A percentile compares a stretch with the other conserved stretches of the same genome.
phyloP scores from a whole-genome alignment of 2,329 filamentous ascomycete species.

The Diaporthe citriasiana region DNA sequence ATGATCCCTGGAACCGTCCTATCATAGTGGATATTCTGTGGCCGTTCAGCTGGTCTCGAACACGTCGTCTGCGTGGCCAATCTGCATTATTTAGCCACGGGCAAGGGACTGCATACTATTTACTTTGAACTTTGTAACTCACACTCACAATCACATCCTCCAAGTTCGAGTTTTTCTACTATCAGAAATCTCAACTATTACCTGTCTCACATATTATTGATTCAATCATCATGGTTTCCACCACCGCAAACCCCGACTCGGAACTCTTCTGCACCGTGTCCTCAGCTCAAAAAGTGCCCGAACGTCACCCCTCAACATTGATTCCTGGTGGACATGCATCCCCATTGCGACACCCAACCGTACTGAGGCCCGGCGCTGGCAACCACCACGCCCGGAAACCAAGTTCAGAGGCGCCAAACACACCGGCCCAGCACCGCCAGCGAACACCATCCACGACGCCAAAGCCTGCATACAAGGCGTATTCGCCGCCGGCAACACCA shows the following conservation, averaged over 20 bases:
- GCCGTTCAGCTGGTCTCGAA: slow-evolving; percentile 20
- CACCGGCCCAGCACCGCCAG: slow-evolving; percentile 7
- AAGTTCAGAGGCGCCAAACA: slow-evolving; percentile 21
- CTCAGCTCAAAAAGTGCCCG: slow-evolving; percentile 23
- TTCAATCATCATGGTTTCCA: slow-evolving; percentile 23
- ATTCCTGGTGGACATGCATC: slow-evolving; percentile 41
- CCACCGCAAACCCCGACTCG: slow-evolving; percentile 23
- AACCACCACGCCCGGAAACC: not conserved
- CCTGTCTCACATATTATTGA: not conserved
- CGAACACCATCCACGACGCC: not conserved
- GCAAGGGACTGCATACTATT: not conserved
- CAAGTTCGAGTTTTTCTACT: not conserved
- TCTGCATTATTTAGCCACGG: slow-evolving; percentile 27
- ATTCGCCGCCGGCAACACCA: slow-evolving; percentile 33
- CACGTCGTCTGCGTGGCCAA: not conserved
- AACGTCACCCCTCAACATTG: slow-evolving; percentile 39
- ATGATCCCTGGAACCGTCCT: slow-evolving; percentile 9
- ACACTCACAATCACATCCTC: not conserved
- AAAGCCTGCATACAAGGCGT: slow-evolving; percentile 39
- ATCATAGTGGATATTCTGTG: not conserved
- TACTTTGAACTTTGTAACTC: not conserved
- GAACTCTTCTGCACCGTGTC: slow-evolving; percentile 33
- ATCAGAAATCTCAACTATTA: not conserved
- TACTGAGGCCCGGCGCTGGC: slow-evolving; percentile 39
- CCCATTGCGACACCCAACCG: slow-evolving; percentile 37